Base-by-base conservation (phyloP, 139 green algal genomes). In the Marvania coccoides region DNA sequence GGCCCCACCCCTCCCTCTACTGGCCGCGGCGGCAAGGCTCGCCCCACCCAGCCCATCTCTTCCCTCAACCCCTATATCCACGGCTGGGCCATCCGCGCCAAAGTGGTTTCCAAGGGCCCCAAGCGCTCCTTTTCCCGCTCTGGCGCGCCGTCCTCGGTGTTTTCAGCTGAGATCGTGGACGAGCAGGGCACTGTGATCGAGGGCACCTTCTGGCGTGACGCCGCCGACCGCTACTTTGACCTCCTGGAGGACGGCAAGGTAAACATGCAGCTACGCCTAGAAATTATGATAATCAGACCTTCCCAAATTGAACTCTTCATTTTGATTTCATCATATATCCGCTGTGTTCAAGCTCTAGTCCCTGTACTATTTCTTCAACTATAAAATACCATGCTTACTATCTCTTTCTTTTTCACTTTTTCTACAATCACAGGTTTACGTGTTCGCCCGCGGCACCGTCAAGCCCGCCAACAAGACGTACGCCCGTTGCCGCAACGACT, bases 401-500 rank as follows among this genome's bases (percentile, higher is more conserved):
- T n/a, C n/a, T n/a, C n/a, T n/a, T n/a, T n/a, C n/a, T n/a, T n/a
- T n/a, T n/a, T n/a, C n/a, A n/a, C n/a, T n/a, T n/a, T n/a, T n/a
- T n/a, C n/a, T n/a, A n/a, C n/a, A n/a, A n/a, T n/a, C n/a, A n/a
- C n/a, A n/a, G n/a, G 59, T 66, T 12, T 51, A 26, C 35, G 80
- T 78, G 26, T 75, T 91, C 46, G 65, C 57, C 1, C 45, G 59
- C 0, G 80, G 71, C 63, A 83, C 73, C 3, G 84, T 91, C 39
- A 85, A 84, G 61, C 77, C 78, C 4, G 84, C 85, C 28, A 89
- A 95, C 78, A 92, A 90, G 79, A 72, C 78, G 23, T 95, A 85
- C 74, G 56, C 65, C 40, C 69, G 45, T 5, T 71, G 85, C 8
- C 75, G 81, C 29, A 90, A 90, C 58, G 81, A 93, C 72, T 95